Evolutionary conservation across 2,329 filamentous ascomycete genomes (phyloP).

Genomic region (Penicillium sp.): DNA sequence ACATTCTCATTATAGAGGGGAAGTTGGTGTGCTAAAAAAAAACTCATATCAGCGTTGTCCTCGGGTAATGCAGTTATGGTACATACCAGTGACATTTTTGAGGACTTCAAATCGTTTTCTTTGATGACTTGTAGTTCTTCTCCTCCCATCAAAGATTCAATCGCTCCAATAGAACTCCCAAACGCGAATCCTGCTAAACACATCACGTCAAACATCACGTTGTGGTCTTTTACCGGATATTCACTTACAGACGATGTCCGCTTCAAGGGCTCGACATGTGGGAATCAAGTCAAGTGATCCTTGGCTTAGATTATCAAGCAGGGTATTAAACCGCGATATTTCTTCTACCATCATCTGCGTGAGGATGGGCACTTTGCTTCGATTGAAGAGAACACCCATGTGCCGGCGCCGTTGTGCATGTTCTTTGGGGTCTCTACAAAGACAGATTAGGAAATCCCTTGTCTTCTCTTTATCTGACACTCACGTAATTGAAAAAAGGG

Average conservation of each 20-base stretch:
- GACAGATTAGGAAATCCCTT: neutral
- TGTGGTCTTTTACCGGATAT: neutral
- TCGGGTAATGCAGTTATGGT: neutral
- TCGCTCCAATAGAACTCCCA: neutral
- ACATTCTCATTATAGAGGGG: neutral
- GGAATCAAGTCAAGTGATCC: neutral
- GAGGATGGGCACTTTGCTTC: neutral
- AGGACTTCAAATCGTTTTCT: neutral
- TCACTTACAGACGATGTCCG: neutral
- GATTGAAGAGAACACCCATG: neutral
- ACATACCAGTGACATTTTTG: neutral
- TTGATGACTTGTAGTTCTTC: neutral
- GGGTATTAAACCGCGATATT: neutral
- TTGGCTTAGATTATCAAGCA: neutral
- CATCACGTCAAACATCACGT: neutral
- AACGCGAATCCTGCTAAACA: neutral
- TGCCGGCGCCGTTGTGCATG: neutral
- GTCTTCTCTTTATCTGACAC: neutral
- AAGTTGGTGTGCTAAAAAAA: neutral
- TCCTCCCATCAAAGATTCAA: neutral
- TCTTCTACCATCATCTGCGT: neutral
- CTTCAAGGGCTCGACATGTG: neutral
- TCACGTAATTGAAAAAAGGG: neutral
- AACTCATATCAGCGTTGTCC: neutral
- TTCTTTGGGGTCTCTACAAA: neutral